Base-by-base conservation (phyloP, 805 yeast species). In the Saccharomycopsis vini region DNA sequence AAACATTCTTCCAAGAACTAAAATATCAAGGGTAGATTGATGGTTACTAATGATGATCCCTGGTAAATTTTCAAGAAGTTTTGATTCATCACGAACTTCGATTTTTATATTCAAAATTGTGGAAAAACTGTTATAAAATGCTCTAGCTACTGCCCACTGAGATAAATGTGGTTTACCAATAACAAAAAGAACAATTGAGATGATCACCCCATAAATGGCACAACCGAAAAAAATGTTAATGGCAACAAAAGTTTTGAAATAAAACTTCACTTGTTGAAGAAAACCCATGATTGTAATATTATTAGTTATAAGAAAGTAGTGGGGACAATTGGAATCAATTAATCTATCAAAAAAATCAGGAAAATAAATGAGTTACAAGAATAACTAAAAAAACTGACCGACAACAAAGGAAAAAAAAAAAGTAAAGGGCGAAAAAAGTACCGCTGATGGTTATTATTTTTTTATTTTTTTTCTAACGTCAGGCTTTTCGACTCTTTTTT, bases 81-180 rank as follows among this genome's bases (percentile, higher is more conserved):
- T 63, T 44, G 81, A 76, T 39, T 79, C 85, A 54, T 83, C 79
- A 46, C 76, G 76, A 45, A 92, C 66, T 43, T 72, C 73, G 47
- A 90, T 77, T 51, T 71, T 78, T 52, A 89, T 68, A 1, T 95
- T 89, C 63, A 89, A 62, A 3, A 79, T 39, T 3, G 65, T 60
- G 28, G 85, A 74, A 61, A 83, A 73, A 3, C 75, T 56, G 50
- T 65, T 59, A 60, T 84, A 82, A 59, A 84, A 89, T 36, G 81
- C 82, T 50, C 95, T 70, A 2, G 96, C 97, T 9, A 90, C 86
- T 18, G 88, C 68, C 77, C 88, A 88, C 64, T 92, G 98, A 1
- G 95, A 78, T 39, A 88, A 69, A 43, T 81, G 79, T 53, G 76
- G 79, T 60, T 83, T 83, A 20, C 95, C 94, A 13, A 80, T 51